Evolutionary conservation across 306 rosid genomes (phyloP).

Genomic region (Fagus sylvatica): DNA sequence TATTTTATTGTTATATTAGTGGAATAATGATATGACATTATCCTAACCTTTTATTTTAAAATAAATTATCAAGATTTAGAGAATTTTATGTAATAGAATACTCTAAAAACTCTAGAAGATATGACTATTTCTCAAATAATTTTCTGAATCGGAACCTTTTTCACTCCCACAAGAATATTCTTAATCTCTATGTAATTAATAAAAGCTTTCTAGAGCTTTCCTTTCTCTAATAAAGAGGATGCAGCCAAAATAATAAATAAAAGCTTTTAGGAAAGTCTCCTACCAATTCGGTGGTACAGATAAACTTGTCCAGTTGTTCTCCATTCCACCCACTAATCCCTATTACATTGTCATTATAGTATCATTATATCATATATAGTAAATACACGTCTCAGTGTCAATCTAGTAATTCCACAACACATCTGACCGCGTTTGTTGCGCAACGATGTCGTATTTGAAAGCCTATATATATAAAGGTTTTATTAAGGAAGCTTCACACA

Average conservation of each 20-base stretch:
- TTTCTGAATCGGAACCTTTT: too few relatives aligned
- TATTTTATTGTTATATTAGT: too few relatives aligned
- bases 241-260: not conserved
- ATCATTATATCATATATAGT: too few relatives aligned
- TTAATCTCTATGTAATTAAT: not conserved
- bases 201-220: not conserved
- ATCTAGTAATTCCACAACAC: not conserved
- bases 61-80: too few relatives aligned
- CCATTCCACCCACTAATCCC: not conserved
- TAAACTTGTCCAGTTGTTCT: not conserved
- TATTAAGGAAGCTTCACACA: slow-evolving; percentile 1
- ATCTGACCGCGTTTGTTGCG: not conserved
- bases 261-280: not conserved
- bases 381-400: not conserved
- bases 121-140: too few relatives aligned
- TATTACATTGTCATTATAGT: too few relatives aligned
- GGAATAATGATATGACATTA: too few relatives aligned
- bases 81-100: too few relatives aligned
- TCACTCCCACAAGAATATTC: not conserved
- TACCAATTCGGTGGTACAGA: not conserved
- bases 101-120: too few relatives aligned
- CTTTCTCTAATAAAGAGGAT: not conserved
- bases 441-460: not conserved
- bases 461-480: too few relatives aligned
- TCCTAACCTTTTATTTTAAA: too few relatives aligned